Evolutionary conservation across 2,329 filamentous ascomycete genomes (phyloP), one percentile per base, ranked within the genome.

Genomic region (Aspergillus aculeatinus): DNA sequence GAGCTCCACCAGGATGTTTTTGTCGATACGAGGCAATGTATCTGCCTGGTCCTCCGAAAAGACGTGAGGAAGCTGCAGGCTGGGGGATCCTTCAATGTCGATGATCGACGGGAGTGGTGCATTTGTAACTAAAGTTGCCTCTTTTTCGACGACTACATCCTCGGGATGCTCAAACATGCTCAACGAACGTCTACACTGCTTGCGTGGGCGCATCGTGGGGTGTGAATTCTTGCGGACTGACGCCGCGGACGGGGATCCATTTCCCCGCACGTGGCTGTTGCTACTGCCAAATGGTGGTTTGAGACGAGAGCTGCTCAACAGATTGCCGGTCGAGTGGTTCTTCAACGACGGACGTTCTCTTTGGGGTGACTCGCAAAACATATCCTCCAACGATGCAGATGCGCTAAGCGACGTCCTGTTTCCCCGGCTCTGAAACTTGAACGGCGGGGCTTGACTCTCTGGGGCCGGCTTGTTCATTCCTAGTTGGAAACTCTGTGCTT

Each of bases 141-240:
- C 81, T 74, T 92, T 92, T 58, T 88, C 82, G 77, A 91, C 92
- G 80, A 96, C 90, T 58, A 97, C 83, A 72, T 98, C 95, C 66
- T 86, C 90, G 3, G 93, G 90, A 74, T 90, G 87, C 79, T 98
- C 94, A 77, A 96, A 99, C 95, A 99, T 99, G 83, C 95, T 98
- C 72, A 97, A 80, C 25, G 94, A 96, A 66, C 95, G 88, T 62
- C 95, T 88, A 72, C 94, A 94, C 74, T 95, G 91, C 72, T 96
- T 96, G 66, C 93, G 86, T 49, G 90, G 90, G 63, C 92, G 87
- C 68, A 87, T 81, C 66, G 90, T 85, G 59, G 85, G 89, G 74
- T 88, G 92, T 52, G 85, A 89, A 70, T 80, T 83, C 66, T 93
- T 91, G 64, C 92, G 87, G 58, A 88, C 79, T 67, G 94, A 89